phyloP scores from a whole-genome alignment of 2,329 filamentous ascomycete species.

The Zelopaecilomyces penicillatus region DNA sequence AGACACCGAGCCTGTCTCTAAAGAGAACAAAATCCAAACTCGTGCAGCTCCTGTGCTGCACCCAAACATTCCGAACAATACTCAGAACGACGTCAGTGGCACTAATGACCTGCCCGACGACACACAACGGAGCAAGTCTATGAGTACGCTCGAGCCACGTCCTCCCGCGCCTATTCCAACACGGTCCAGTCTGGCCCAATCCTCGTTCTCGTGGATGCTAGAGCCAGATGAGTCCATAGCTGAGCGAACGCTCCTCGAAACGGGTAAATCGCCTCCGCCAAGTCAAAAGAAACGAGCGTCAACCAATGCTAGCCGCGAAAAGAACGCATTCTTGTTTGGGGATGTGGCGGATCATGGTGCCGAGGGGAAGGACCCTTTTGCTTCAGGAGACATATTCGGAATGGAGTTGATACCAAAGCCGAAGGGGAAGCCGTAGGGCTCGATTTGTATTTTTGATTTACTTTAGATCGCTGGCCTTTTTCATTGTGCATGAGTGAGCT shows the following conservation, averaged over 20 bases:
- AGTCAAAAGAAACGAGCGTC: slow-evolving; percentile 33
- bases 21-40: no score
- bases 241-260: slow-evolving; percentile 14
- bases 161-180: slow-evolving; percentile 42
- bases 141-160: slow-evolving; percentile 3
- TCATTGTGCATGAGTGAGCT: background rate
- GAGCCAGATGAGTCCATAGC: slow-evolving; percentile 40
- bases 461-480: background rate
- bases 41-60: no score
- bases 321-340: slow-evolving; percentile 53
- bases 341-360: slow-evolving; percentile 34
- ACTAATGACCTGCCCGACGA: no score
- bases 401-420: slow-evolving; percentile 37
- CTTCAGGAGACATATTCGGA: slow-evolving; percentile 46
- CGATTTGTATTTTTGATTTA: background rate
- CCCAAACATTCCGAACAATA: no score
- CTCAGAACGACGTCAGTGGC: no score
- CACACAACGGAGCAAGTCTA: no score
- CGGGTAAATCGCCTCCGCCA: slow-evolving; percentile 22
- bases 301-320: slow-evolving; percentile 40
- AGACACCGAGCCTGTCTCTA: no score
- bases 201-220: slow-evolving; percentile 74
- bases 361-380: slow-evolving; percentile 26
- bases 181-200: slow-evolving; percentile 61
- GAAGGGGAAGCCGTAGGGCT: slow-evolving; percentile 11